Evolutionary conservation across 2,329 filamentous ascomycete species (phyloP), one percentile per base, ranked within the genome.

Genomic region (Chalaropsis thielavioides): DNA sequence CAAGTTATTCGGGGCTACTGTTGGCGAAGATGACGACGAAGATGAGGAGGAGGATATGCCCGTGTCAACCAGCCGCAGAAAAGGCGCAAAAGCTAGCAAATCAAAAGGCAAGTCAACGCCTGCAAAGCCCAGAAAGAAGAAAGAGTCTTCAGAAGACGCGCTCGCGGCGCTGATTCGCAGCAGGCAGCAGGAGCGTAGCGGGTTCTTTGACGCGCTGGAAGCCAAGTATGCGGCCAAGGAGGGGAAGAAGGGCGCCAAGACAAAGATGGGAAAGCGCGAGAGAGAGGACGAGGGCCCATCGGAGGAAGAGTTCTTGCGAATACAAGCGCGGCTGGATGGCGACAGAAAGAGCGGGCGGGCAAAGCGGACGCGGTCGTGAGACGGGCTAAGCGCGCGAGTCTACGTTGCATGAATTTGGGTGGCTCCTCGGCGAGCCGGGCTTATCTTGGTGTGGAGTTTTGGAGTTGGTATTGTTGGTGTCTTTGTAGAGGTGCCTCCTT

Each of bases 141-240:
- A 76, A 69, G 69, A 70, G 40, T 71, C 73, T 71, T 78, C 80
- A 0, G 81, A 83, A 70, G 77, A 79, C 40, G 77, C 74, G 22
- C 77, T 95, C 46, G 84, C 85, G n/a, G 88, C 88, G 1, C 73
- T 95, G 71, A 95, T 95, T 68, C 81, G 83, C 72, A 80, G 82
- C 71, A 83, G 87, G 59, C 88, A 94, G 73, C 79, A 86, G 69
- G 80, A 81, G 51, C 79, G 88, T 41, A 79, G 76, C 35, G 78
- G 77, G 44, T 90, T 95, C 72, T 76, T 95, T 27, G 88, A 89
- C 68, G 78, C 82, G 61, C 75, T 96, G 61, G 89, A 89, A 66
- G 88, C 85, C 61, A 95, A 92, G 75, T 95, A 95, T 73, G 76
- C 78, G 7, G 72, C 72, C 15, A 77, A 78, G 67, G 69, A 72